These are phyloP conservation scores for Leishmania braziliensis DNA, from an alignment of 208 protist genomes.

Conservation along the genomic window DNA sequence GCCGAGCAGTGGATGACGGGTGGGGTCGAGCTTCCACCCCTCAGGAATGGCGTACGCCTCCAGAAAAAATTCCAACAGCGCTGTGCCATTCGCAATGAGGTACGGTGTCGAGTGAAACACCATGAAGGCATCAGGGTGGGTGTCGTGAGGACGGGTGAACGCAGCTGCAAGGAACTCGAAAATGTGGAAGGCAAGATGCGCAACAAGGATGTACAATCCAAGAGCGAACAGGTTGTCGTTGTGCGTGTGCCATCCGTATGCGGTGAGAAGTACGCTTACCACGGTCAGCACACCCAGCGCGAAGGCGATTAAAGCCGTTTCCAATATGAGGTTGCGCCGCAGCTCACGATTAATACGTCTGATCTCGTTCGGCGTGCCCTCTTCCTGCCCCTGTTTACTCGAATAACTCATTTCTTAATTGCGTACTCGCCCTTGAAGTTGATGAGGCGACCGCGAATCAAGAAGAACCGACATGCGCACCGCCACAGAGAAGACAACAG, in stretches of 20 bases:
- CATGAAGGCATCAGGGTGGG: constrained; percentile 82
- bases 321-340: constrained; percentile 45
- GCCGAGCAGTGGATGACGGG: constrained; percentile 2
- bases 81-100: constrained; percentile 42
- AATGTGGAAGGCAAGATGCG: constrained; percentile 76
- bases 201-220: constrained; percentile 63
- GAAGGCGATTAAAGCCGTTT: constrained; percentile 65
- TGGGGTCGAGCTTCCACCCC: constrained; percentile 47
- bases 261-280: constrained; percentile 34
- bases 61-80: constrained; percentile 74
- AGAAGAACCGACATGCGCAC: neutral
- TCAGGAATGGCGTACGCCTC: constrained; percentile 63
- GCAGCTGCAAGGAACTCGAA: constrained; percentile 75
- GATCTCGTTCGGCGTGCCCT: neutral
- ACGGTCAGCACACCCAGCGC: constrained; percentile 45
- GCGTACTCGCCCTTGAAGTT: neutral
- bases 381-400: neutral
- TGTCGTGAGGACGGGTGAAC: constrained; percentile 54
- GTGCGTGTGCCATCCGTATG: constrained; percentile 38
- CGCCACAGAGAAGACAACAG: neutral
- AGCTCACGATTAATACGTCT: constrained; percentile 24
- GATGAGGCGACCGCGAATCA: neutral
- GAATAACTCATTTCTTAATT: neutral
- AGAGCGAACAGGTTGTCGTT: constrained; percentile 49
- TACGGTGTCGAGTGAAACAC: constrained; percentile 78